These are phyloP conservation scores for Iberis pinnata DNA, from an alignment of 345 rosid genomes.

Conservation along the genomic window DNA sequence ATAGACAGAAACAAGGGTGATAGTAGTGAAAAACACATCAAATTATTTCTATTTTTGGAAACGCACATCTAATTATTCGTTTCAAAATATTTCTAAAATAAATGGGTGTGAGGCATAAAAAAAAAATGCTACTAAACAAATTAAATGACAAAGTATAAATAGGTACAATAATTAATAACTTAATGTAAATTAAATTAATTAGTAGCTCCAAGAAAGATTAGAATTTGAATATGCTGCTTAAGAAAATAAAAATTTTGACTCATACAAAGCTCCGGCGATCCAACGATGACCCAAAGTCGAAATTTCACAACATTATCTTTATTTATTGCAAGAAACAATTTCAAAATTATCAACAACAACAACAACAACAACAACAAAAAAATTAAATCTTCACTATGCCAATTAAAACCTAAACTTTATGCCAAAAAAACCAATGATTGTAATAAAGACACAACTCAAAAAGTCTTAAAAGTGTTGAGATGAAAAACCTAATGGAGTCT, in stretches of 20 bases:
- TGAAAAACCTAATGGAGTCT: conserved; percentile 65
- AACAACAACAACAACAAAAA: too few species aligned
- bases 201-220: conserved; percentile 29
- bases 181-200: conserved; percentile 16
- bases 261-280: conserved; percentile 19
- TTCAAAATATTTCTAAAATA: too few species aligned
- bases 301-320: conserved; percentile 21
- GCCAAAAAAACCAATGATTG: too few species aligned
- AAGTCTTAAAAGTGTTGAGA: too few species aligned
- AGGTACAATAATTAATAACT: conserved; percentile 23
- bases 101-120: too few species aligned
- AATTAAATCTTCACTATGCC: too few species aligned
- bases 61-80: too few species aligned
- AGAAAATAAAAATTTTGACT: conserved; percentile 10
- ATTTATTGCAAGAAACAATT: too few species aligned
- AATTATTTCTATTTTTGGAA: background rate
- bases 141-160: too few species aligned
- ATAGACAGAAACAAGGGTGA: conserved; percentile 13
- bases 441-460: background rate
- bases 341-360: too few species aligned
- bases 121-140: conserved; percentile 8
- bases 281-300: conserved; percentile 25
- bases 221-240: conserved; percentile 27
- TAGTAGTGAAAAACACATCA: conserved; percentile 7
- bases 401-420: conserved; percentile 12